These are phyloP conservation scores for Crucihimalaya himalaica DNA, from an alignment of 345 rosid genomes.

Conservation along the genomic window DNA sequence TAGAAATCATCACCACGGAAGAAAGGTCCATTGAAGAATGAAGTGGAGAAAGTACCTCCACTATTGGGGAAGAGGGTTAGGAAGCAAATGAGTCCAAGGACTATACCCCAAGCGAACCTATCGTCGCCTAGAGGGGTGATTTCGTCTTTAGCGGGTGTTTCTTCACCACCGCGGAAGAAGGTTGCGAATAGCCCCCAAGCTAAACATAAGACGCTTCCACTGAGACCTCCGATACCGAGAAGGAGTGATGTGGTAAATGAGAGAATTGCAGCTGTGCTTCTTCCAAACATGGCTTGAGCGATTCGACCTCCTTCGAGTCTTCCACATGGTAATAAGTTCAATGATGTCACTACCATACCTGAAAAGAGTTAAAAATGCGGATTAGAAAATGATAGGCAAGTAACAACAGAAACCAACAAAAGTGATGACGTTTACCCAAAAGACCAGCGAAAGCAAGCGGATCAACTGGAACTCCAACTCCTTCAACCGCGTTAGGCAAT, in stretches of 20 bases:
- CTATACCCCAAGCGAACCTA: constrained; percentile 79
- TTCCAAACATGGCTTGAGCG: constrained; percentile 90
- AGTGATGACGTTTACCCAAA: constrained; percentile 53
- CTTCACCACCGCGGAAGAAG: constrained; percentile 93
- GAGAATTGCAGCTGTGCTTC: constrained; percentile 70
- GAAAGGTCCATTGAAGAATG: constrained; percentile 73
- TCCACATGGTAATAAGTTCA: constrained; percentile 91
- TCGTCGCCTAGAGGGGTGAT: constrained; percentile 71
- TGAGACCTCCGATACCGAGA: constrained; percentile 75
- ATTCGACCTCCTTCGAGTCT: constrained; percentile 97
- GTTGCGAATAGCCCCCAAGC: constrained; percentile 95
- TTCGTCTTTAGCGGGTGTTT: constrained; percentile 84
- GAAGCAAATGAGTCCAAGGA: constrained; percentile 85
- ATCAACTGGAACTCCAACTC: constrained; percentile 89
- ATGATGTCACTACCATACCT: constrained; percentile 96
- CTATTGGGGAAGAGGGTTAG: constrained; percentile 90
- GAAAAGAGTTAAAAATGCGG: background rate
- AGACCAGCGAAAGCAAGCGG: constrained; percentile 98
- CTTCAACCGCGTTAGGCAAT: constrained; percentile 91
- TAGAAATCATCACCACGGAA: constrained; percentile 68
- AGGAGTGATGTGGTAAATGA: constrained; percentile 78
- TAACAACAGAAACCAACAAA: background rate
- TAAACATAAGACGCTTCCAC: constrained; percentile 85
- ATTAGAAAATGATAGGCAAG: background rate
- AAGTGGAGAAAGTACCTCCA: constrained; percentile 84